Evolutionary conservation across 2,329 filamentous ascomycete species (phyloP).

Genomic region (Didymella pomorum): DNA sequence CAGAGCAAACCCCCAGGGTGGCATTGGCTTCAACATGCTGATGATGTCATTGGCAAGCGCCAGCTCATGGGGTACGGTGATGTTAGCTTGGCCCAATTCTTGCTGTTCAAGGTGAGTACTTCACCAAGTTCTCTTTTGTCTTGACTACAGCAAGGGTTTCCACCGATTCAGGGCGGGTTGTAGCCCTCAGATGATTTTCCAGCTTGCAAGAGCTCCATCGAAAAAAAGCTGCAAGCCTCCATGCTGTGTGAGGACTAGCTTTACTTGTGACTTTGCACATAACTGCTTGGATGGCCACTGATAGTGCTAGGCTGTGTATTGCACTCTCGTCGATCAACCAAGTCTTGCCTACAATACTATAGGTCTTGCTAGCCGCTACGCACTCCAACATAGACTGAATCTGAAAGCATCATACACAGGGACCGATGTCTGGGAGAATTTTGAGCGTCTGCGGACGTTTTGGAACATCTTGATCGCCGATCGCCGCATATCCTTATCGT

Average conservation of each 20-base stretch:
- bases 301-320: constrained; percentile 35
- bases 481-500: constrained; percentile 42
- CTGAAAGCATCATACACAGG: constrained; percentile 34
- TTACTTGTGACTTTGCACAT: not conserved
- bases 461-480: constrained; percentile 42
- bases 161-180: not conserved
- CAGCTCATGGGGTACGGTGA: constrained; percentile 33
- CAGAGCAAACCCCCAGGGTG: constrained; percentile 32
- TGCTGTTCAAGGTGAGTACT: constrained; percentile 38
- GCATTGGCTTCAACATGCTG: constrained; percentile 42
- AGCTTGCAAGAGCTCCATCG: not conserved
- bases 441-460: constrained; percentile 39
- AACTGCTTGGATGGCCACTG: not conserved
- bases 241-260: not conserved
- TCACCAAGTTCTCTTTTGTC: not conserved
- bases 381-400: constrained; percentile 42
- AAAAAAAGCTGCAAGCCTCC: not conserved
- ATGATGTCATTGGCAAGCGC: constrained; percentile 39
- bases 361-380: constrained; percentile 38
- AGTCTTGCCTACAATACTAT: constrained; percentile 43
- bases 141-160: not conserved
- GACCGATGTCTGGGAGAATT: constrained; percentile 25
- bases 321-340: constrained; percentile 36
- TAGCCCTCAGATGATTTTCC: not conserved
- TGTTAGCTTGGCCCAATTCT: constrained; percentile 38